Evolutionary conservation across 2,329 filamentous ascomycete genomes (phyloP), one percentile per base, ranked within the genome.

Genomic region (Apiospora marii): DNA sequence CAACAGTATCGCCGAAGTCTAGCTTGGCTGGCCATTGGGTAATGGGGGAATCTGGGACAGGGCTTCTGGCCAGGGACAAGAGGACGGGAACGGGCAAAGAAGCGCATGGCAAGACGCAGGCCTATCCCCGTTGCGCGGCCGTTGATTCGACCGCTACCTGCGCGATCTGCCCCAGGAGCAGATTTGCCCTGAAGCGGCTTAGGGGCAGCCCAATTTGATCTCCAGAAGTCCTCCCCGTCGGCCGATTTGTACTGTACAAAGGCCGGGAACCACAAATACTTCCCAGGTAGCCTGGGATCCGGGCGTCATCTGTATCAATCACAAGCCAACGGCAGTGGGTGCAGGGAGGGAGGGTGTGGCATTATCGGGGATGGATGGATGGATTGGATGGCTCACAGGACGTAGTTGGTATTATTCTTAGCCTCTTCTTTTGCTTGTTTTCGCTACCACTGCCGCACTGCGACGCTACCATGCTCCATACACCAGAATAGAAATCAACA

Each of bases 261-360:
- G 27, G 6, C 46, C 30, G 53, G 53, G 16, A 16, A 61, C 19
- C 53, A 61, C 53, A 61, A 51, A 37, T 61, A 61, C 53, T 27
- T 61, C 27, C 27, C 2, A 30, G 4, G 27, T 30, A 30, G 27
- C 27, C 27, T 34, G 53, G 53, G 43, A 34, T 30, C 46, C 67
- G 43, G 67, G 67, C 67, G 67, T 68, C 67, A 48, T 48, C 43
- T 68, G 67, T 48, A 48, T 48, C 67, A 48, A 68, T 68, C 67
- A 48, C 43, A 48, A 68, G 67, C 67, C 41, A 68, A 48, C 41
- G 41, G 67, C 67, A 68, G 43, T 44, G 53, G 53, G 24, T 13
- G 27, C n/a, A 44, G 43, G 43, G 13, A 4, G 22, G n/a, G 64
- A 24, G 46, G 67, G 67, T 30, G 64, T 67, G 67, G 14, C 16